Conservation (phyloP, 768 basidiomycete species). For the Chalciporus piperatus region DNA sequence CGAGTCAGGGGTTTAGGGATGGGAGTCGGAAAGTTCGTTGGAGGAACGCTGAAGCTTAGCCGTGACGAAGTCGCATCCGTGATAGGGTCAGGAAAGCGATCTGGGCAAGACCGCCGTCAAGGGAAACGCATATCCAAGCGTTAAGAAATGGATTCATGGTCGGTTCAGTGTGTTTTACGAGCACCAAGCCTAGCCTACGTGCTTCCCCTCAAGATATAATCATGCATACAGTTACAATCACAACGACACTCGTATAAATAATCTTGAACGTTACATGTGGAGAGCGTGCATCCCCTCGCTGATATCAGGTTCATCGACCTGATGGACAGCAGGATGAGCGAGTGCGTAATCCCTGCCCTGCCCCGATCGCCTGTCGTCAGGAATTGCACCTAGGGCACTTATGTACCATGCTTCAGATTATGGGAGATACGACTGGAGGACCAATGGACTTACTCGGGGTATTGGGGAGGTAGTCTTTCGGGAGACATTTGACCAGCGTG, state of each 20-base stretch:
- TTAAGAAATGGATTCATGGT: background rate
- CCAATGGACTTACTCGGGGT: constrained; percentile 16
- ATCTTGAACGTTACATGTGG: constrained; percentile 15
- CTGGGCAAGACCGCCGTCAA: background rate
- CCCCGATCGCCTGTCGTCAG: constrained; percentile 27
- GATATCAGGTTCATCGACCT: constrained; percentile 24
- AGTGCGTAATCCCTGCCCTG: constrained; percentile 15
- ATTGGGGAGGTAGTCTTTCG: constrained; percentile 14
- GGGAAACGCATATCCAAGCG: constrained; percentile 3
- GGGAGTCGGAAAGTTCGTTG: constrained; percentile 76
- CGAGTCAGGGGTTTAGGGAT: constrained; percentile 67
- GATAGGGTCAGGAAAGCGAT: constrained; percentile 20
- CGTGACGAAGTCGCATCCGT: constrained; percentile 53
- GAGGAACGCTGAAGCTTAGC: constrained; percentile 65
- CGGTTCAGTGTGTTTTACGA: background rate
- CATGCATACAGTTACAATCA: background rate
- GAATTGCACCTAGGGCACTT: constrained; percentile 13
- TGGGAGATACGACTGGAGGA: background rate
- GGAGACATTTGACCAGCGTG: constrained; percentile 18
- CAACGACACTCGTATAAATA: constrained; percentile 7
- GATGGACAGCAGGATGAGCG: constrained; percentile 15
- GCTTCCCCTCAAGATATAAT: background rate
- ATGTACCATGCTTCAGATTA: constrained; percentile 5
- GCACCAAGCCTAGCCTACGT: background rate
- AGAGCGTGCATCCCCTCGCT: constrained; percentile 20